Base-by-base conservation (phyloP, 805 yeast genomes). In the Blastobotrys robertii region DNA sequence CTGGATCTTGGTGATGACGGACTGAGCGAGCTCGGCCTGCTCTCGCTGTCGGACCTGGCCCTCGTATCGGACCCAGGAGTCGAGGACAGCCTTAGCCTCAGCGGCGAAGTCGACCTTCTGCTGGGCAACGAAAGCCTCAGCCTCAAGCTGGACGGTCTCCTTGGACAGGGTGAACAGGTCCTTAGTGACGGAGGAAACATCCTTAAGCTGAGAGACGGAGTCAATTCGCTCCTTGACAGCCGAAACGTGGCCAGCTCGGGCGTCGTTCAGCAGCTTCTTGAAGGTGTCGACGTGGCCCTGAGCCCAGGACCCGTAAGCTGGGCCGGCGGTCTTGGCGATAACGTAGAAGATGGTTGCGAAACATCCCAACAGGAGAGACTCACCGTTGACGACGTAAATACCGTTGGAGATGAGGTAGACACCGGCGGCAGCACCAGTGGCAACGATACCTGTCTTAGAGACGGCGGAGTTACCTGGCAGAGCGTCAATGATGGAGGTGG, bases 11-110 rank as follows among this genome's bases (percentile, higher is more conserved):
- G 87, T 72, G 64, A 87, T 84, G 52, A 92, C 95, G 46, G 87
- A 60, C 62, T 83, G 70, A 55, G 94, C 79, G 59, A 92, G 79
- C 68, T 85, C 95, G 68, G 80, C 76, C 76, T 92, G 98, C 76
- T 92, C 95, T 63, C 79, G 70, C 74, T 86, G 95, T 74, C 97
- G 90, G 55, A 88, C 92, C 65, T 86, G 87, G 55, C 85, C 82
- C 75, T 92, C 98, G 69, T 84, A 84, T 78, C 97, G 85, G 58
- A 88, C 97, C 98, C 98, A 92, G 11, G 97, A 86, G 71, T 92
- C 98, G 64, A 92, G 79, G 48, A 90, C 95, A 45, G 92, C 71
- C 73, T 84, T 87, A 61, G 97, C 97, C 74, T 87, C 95, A 50
- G 72, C 57, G 45, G 94, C 90, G 54, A 87, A 76, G 50, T 80